phyloP scores from a whole-genome alignment of 371 early-diverging fungal genomes.

The Scutellospora calospora region DNA sequence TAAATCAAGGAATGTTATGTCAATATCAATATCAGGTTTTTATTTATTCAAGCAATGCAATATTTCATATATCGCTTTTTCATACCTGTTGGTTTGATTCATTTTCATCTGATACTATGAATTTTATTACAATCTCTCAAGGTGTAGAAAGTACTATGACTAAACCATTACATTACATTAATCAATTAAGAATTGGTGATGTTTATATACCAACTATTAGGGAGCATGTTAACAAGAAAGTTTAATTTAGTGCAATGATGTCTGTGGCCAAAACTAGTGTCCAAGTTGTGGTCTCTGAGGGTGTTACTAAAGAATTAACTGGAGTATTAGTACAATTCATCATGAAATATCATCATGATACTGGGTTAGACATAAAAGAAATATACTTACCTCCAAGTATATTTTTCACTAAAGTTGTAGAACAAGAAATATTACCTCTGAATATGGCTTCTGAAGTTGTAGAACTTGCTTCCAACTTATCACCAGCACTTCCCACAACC shows the following conservation, averaged over 20 bases:
- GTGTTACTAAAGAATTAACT: not conserved
- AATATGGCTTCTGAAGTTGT: not conserved
- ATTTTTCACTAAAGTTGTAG: too few relatives aligned
- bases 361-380: not conserved
- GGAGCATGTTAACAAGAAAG: not conserved
- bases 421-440: not conserved
- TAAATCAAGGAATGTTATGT: slow-evolving; percentile 1
- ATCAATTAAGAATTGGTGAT: not conserved
- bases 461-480: too few relatives aligned
- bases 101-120: not conserved
- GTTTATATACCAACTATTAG: not conserved
- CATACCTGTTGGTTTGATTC: not conserved
- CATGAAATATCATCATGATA: not conserved
- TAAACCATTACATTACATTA: not conserved
- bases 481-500: not conserved
- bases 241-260: not conserved
- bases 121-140: not conserved
- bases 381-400: too few relatives aligned
- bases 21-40: not conserved
- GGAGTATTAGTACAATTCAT: not conserved
- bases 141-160: not conserved
- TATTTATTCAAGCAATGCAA: not conserved
- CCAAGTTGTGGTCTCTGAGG: not conserved
- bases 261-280: not conserved
- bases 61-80: not conserved